Evolutionary conservation across 208 protist species (phyloP).

Genomic region (Sergeia podlipaevii): DNA sequence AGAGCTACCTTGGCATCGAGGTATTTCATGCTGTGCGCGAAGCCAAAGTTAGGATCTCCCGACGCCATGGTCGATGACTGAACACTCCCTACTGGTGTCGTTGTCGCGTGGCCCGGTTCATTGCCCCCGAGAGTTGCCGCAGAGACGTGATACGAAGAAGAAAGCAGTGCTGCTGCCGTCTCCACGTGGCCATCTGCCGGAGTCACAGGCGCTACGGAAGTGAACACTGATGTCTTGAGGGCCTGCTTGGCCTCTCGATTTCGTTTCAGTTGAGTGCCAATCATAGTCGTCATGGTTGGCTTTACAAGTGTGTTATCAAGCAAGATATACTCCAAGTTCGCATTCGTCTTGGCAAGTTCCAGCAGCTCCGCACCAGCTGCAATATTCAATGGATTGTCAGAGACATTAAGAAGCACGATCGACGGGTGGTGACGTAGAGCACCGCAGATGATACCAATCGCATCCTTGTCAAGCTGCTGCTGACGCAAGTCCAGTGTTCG

Average conservation of each 20-base stretch:
- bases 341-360: constrained; percentile 58
- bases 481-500: constrained; percentile 41
- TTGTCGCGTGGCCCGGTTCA: no score
- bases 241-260: constrained; percentile 26
- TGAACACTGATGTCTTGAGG: background rate
- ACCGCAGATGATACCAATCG: constrained; percentile 49
- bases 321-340: constrained; percentile 54
- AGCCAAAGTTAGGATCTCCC: background rate
- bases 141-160: no score
- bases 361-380: constrained; percentile 50
- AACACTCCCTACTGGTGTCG: no score
- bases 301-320: constrained; percentile 59
- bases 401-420: constrained; percentile 69
- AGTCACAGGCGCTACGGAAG: background rate
- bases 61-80: no score
- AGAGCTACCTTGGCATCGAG: constrained; percentile 38
- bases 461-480: constrained; percentile 64
- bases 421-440: constrained; percentile 49
- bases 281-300: constrained; percentile 34
- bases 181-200: background rate
- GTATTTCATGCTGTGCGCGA: constrained; percentile 19
- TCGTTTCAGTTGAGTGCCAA: constrained; percentile 46
- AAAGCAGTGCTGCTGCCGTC: background rate
- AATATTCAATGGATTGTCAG: constrained; percentile 82
- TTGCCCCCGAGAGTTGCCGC: no score